Evolutionary conservation across 306 rosid species (phyloP).

Genomic region (barrel medic (Medicago truncatula)): MtrunA17r5.0-ANR NC_053049.1:38336501-38337000

Average conservation of each 20-base stretch:
- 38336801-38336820: too few relatives aligned
- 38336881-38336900: not conserved
- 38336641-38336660: constrained; percentile 79
- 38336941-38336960: not conserved
- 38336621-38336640: constrained; percentile 55
- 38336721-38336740: constrained; percentile 27
- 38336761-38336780: too few relatives aligned
- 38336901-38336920: not conserved
- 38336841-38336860: too few relatives aligned
- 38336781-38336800: too few relatives aligned
- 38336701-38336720: not conserved
- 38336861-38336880: not conserved
- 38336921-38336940: constrained; percentile 2
- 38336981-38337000: not conserved
- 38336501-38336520: constrained; percentile 59
- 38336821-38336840: too few relatives aligned
- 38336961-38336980: not conserved
- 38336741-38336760: not conserved
- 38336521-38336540: constrained; percentile 50
- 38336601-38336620: constrained; percentile 76
- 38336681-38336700: constrained; percentile 14
- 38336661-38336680: constrained; percentile 36
- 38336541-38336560: constrained; percentile 77
- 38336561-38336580: constrained; percentile 67
- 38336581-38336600: constrained; percentile 48